Conservation (phyloP, 441 rosid species). For the Capsella rubella region DNA sequence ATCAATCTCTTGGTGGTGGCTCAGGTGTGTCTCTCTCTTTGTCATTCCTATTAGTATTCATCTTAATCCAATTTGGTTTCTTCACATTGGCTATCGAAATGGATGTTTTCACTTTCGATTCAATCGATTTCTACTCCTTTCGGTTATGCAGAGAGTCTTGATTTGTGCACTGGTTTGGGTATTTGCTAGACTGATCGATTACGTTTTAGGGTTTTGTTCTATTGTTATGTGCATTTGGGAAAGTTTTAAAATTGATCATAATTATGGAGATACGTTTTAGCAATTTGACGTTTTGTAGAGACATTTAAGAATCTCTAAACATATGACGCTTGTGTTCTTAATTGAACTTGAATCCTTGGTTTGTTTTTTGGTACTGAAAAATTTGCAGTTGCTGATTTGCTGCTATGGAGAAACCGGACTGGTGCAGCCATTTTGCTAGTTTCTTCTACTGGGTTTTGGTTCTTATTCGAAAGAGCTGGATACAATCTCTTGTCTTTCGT, state of each 20-base stretch:
- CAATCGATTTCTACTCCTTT: not conserved
- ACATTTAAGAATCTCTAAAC: slow-evolving; percentile 6
- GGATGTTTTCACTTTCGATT: not conserved
- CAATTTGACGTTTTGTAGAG: not conserved
- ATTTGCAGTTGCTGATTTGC: slow-evolving; percentile 72
- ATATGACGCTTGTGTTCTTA: not conserved
- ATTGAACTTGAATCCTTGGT: not conserved
- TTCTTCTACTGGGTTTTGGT: slow-evolving; percentile 67
- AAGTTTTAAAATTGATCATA: not conserved
- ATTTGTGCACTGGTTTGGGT: not conserved
- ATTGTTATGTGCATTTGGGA: slow-evolving; percentile 1
- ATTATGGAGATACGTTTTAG: not conserved
- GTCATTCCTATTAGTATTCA: not conserved
- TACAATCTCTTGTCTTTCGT: slow-evolving; percentile 76
- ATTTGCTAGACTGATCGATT: slow-evolving; percentile 6
- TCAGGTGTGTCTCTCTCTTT: slow-evolving; percentile 50
- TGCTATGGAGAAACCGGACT: slow-evolving; percentile 74
- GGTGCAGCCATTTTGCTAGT: slow-evolving; percentile 56
- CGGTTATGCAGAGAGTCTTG: not conserved
- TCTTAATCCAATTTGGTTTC: not conserved
- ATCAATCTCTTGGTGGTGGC: slow-evolving; percentile 80
- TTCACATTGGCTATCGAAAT: not conserved
- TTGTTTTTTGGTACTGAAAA: not conserved
- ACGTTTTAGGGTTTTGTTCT: slow-evolving; percentile 10
- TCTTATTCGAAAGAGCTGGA: slow-evolving; percentile 75